Conservation (phyloP, 2,329 filamentous ascomycete species). For the Claviceps sp. region DNA sequence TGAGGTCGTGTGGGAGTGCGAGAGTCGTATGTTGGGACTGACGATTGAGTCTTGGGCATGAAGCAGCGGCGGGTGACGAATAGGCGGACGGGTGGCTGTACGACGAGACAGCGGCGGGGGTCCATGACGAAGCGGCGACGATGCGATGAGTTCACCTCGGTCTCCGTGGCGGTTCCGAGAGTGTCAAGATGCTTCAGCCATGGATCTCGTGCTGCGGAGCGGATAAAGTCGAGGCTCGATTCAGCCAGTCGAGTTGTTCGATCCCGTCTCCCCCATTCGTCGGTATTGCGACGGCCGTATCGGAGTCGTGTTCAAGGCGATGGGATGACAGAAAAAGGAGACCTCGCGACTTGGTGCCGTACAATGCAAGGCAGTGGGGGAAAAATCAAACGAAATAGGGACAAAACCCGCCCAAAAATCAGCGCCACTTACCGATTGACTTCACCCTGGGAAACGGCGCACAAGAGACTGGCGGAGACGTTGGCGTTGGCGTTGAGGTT, state of each 20-base stretch:
- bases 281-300: neutral
- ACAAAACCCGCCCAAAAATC: neutral
- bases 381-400: neutral
- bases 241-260: neutral
- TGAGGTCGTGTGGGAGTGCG: neutral
- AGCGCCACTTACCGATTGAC: constrained; percentile 4
- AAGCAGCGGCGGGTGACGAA: neutral
- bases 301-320: neutral
- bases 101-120: neutral
- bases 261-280: neutral
- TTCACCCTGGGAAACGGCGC: neutral
- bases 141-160: neutral
- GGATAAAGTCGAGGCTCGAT: neutral
- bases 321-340: neutral
- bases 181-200: neutral
- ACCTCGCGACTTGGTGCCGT: neutral
- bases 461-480: neutral
- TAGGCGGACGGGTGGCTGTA: neutral
- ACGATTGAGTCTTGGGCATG: neutral
- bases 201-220: neutral
- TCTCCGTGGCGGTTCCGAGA: neutral
- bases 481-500: neutral
- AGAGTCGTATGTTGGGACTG: neutral
- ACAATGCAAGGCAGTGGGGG: neutral
- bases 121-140: neutral